Evolutionary conservation across 805 yeast genomes (phyloP).

Genomic region (Candida mattraensis): DNA sequence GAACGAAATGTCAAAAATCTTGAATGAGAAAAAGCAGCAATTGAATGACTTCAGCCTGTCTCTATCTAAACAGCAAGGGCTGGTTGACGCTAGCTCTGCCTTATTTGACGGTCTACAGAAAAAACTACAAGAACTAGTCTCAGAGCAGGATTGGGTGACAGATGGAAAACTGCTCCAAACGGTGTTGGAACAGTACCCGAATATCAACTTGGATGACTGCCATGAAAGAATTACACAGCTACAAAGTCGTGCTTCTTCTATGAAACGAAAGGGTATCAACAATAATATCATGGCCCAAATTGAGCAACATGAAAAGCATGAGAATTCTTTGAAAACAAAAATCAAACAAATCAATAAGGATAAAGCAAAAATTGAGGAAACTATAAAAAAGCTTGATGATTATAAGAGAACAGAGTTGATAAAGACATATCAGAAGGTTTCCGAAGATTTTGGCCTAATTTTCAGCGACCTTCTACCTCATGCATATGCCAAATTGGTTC

Average conservation of each 20-base stretch:
- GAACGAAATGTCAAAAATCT: conserved; percentile 49
- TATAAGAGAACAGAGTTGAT: conserved; percentile 81
- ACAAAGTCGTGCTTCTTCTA: conserved; percentile 57
- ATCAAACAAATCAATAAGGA: conserved; percentile 86
- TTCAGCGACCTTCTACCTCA: conserved; percentile 88
- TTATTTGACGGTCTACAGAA: conserved; percentile 29
- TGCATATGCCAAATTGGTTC: conserved; percentile 85
- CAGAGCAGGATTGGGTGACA: conserved; percentile 69
- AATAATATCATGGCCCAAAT: conserved; percentile 87
- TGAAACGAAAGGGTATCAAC: conserved; percentile 77
- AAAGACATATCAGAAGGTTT: conserved; percentile 83
- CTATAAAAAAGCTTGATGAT: conserved; percentile 78
- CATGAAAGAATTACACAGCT: conserved; percentile 57
- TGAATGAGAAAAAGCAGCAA: conserved; percentile 44
- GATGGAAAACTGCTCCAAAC: conserved; percentile 59
- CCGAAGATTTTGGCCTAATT: conserved; percentile 84
- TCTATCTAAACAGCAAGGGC: conserved; percentile 54
- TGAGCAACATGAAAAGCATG: conserved; percentile 89
- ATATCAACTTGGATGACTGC: conserved; percentile 62
- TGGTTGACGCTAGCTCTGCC: conserved; percentile 39
- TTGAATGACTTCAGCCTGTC: conserved; percentile 50
- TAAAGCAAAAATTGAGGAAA: conserved; percentile 84
- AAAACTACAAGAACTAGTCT: conserved; percentile 45
- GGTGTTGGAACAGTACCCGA: conserved; percentile 60
- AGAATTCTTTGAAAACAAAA: conserved; percentile 70